Base-by-base conservation (phyloP, 768 basidiomycete genomes). In the Trichaptum fuscoviolaceum region DNA sequence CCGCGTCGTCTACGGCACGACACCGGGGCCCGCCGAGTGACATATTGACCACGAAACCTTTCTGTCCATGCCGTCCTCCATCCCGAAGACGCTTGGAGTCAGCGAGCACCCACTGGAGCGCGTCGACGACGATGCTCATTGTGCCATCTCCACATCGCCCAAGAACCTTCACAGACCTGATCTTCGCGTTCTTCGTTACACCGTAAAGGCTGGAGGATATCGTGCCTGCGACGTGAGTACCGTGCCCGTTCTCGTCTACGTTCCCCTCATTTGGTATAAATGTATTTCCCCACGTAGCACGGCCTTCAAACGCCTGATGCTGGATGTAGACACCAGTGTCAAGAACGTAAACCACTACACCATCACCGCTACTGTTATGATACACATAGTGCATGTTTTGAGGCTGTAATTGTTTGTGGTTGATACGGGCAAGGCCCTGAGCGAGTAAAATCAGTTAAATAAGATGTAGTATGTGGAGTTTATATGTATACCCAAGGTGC, bases 11-110 rank as follows among this genome's bases (percentile, higher is more conserved):
- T 63, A 99, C 84, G 35, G 92, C 85, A 24, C 80, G 84, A 6
- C 92, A 93, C 81, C 96, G 96, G 67, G 94, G 93, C 72, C 97
- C 97, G 69, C 97, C 97, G 63, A 99, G 89, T 75, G 89, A 92
- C 97, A 99, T 97, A 84, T 96, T 96, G 62, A 90, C 92, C 64
- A 96, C 95, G n/a, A 94, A 94, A 26, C 97, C 97, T 81, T 95
- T 96, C n/a, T n/a, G n/a, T n/a, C n/a, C n/a, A n/a, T n/a, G n/a
- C n/a, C n/a, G n/a, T n/a, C n/a, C n/a, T n/a, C n/a, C n/a, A n/a
- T n/a, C n/a, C n/a, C n/a, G 68, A 84, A 75, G 75, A 84, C 96
- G 92, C 58, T 78, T 79, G 65, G 90, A 90, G 18, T 77, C 65
- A 17, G 73, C 67, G 1, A 85, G 84, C 64, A 95, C 96, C 85